A percentile compares a stretch with the other conserved stretches of the same genome.
These are phyloP conservation scores for Cryphonectria carpinicola DNA, from an alignment of 2,329 filamentous ascomycete species.

Conservation along the genomic window DNA sequence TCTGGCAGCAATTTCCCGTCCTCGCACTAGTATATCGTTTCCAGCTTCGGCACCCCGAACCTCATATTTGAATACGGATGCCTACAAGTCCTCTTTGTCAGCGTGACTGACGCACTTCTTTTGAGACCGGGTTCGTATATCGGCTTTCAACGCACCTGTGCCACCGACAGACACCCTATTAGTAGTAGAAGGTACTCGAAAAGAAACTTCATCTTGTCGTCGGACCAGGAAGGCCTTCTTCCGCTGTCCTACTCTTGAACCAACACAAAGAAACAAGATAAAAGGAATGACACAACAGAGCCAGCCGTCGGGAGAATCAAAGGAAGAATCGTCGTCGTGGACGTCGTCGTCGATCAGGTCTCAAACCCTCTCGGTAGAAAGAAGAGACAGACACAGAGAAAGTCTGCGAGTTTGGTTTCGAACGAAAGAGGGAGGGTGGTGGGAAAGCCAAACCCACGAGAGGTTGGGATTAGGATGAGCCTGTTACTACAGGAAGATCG, in stretches of 20 bases:
- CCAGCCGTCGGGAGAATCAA: conserved; percentile 26
- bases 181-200: conserved; percentile 20
- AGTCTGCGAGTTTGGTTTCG: conserved; percentile 16
- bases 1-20: neutral
- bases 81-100: conserved; percentile 21
- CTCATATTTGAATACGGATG: conserved; percentile 20
- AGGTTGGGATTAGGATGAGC: conserved; percentile 21
- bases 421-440: conserved; percentile 15
- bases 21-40: conserved; percentile 12
- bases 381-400: neutral
- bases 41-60: conserved; percentile 7
- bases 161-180: conserved; percentile 24
- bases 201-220: conserved; percentile 24
- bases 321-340: neutral
- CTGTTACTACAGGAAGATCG: conserved; percentile 21
- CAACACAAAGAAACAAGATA: conserved; percentile 3
- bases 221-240: conserved; percentile 17
- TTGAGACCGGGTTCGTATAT: neutral
- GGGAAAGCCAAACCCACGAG: conserved; percentile 22
- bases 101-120: neutral
- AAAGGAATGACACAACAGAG: conserved; percentile 27
- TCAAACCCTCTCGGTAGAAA: conserved; percentile 13
- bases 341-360: conserved; percentile 9
- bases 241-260: conserved; percentile 11
- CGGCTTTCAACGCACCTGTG: conserved; percentile 18